Evolutionary conservation across 805 yeast species (phyloP), one percentile per base, ranked within the genome.

Genomic region (Yamadazyma phyllophila): DNA sequence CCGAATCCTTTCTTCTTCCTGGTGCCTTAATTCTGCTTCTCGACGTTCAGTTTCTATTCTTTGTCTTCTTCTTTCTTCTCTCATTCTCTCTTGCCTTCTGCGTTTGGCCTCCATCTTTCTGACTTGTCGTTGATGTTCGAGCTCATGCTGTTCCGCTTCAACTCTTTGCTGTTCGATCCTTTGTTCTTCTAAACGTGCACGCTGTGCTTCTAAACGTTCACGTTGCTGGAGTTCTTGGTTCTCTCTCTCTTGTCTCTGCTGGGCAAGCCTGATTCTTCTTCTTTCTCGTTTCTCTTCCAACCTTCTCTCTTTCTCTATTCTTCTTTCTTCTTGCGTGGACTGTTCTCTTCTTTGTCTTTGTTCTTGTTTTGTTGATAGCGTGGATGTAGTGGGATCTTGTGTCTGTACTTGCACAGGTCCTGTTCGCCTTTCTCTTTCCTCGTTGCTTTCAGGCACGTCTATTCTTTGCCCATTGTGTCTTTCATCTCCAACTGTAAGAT

Each of bases 41-140:
- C 13, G 11, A 7, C 49, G 48, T 37, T 44, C 44, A 3, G 13
- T 31, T 33, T 40, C 32, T 29, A 45, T 30, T 46, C 45, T 30
- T 20, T 39, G 41, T 36, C 14, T 14, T 35, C 31, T 24, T 26
- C 43, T 27, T 35, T 32, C 37, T 30, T 26, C 33, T 15, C 43
- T 36, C 34, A 13, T 36, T 32, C 33, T n/a, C 24, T 33, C 32
- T 24, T 13, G 14, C 31, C 16, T 16, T 40, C 41, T 40, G 20
- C 42, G 17, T 16, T 36, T 12, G 15, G 15, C 13, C 31, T 24
- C 32, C 15, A 7, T 37, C 38, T 31, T 32, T 24, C 33, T 35
- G 35, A 16, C 14, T 16, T 31, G 20, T 30, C 27, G 15, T 27
- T 29, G 33, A 20, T 24, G 16, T 35, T 37, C 20, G 33, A 29